These are phyloP conservation scores for Phragmites australis DNA, from an alignment of 176 grass and related monocot species.

Conservation along the genomic window DNA sequence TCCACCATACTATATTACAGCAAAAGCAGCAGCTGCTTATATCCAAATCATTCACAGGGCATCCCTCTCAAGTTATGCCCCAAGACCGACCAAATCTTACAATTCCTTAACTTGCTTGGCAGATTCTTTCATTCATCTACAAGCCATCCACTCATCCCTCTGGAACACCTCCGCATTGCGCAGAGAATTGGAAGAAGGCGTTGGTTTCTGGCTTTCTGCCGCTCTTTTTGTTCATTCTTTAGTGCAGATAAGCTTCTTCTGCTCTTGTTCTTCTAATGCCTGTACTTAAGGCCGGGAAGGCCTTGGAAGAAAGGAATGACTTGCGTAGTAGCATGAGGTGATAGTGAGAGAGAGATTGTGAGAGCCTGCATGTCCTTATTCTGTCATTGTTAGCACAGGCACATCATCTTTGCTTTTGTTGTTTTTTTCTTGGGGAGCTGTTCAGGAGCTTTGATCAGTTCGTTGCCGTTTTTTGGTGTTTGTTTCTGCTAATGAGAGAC, in stretches of 20 bases:
- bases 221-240: conserved; percentile 44
- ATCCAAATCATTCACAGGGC: conserved; percentile 56
- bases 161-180: neutral
- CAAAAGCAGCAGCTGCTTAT: conserved; percentile 40
- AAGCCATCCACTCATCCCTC: conserved; percentile 38
- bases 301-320: conserved; percentile 60
- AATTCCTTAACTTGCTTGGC: conserved; percentile 27
- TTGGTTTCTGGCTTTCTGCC: conserved; percentile 28
- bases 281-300: conserved; percentile 39
- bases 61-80: conserved; percentile 42
- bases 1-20: conserved; percentile 41
- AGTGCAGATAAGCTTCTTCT: conserved; percentile 30
- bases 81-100: conserved; percentile 4
- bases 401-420: conserved; percentile 9
- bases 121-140: conserved; percentile 70
- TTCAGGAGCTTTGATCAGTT: neutral
- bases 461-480: conserved; percentile 12
- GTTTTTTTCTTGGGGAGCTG: neutral
- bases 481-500: conserved; percentile 7
- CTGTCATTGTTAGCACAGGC: conserved; percentile 7
- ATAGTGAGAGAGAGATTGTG: conserved; percentile 19
- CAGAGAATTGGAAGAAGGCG: conserved; percentile 5
- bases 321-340: conserved; percentile 41
- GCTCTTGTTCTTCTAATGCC: conserved; percentile 27
- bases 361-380: conserved; percentile 28